Evolutionary conservation across 108 stramenopile species (phyloP), one percentile per base, ranked within the genome.

Genomic region (Cyclostephanos invisitatus): DNA sequence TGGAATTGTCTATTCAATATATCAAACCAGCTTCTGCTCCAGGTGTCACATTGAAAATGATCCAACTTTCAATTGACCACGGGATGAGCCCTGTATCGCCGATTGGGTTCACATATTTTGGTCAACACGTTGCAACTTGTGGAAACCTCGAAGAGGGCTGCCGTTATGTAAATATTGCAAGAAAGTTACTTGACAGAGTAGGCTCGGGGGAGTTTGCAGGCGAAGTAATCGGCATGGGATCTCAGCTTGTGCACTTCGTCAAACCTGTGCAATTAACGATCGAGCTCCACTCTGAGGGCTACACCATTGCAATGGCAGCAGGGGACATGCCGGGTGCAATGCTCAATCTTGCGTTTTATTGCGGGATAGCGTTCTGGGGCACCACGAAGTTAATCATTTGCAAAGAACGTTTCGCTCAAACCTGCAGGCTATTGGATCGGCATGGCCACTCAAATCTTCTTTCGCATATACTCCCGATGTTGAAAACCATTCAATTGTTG

Each of bases 321-420:
- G 73, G 73, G 7, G 73, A 74, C 64, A 46, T 47, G 28, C 38
- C 47, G 2, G 46, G 14, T 27, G 69, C 69, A 60, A 59, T 56
- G 18, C 15, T 49, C 17, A 55, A 38, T 35, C 37, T 32, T 37
- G 6, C 36, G 32, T 32, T 22, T 28, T 57, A 57, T 44, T 42
- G 4, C 9, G 11, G 18, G 10, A 57, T 37, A 0, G 12, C 20
- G 67, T 68, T 68, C 24, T 68, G 67, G 67, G 3, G 21, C 3
- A 54, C 54, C 9, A 20, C 18, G 7, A 53, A 51, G 24, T 49
- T 67, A 5, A 9, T 32, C 18, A 17, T 36, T n/a, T 35, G 48
- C 51, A 50, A 54, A 49, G 28, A 67, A 9, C 15, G 32, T 18
- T 21, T 2, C 0, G 9, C 8, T 54, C 37, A 14, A 22, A 37